These are phyloP conservation scores for Wilhelminamyces savonicus DNA, from an alignment of 805 yeast genomes.

Conservation along the genomic window DNA sequence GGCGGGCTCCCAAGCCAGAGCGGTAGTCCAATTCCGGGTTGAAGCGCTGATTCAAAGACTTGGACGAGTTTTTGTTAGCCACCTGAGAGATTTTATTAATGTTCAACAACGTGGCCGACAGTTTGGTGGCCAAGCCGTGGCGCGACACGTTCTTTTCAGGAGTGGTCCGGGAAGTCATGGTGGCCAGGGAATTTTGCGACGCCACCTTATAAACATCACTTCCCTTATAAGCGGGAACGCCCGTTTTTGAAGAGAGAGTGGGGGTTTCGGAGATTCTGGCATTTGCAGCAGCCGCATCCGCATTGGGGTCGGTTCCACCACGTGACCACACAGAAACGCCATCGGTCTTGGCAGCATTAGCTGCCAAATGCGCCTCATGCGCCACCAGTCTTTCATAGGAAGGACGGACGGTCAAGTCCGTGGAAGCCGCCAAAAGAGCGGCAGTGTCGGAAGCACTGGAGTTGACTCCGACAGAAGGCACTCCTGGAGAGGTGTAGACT, in stretches of 20 bases:
- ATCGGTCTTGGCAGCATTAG: constrained; percentile 38
- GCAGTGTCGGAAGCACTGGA: constrained; percentile 70
- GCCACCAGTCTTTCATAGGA: constrained; percentile 55
- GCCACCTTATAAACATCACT: constrained; percentile 27
- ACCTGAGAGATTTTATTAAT: constrained; percentile 27
- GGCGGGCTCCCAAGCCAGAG: constrained; percentile 23
- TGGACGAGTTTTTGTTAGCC: constrained; percentile 35
- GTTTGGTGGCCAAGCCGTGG: constrained; percentile 29
- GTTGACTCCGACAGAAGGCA: constrained; percentile 53
- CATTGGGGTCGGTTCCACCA: constrained; percentile 37
- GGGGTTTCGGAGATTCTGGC: constrained; percentile 17
- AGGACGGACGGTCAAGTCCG: constrained; percentile 58
- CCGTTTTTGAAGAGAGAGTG: constrained; percentile 11
- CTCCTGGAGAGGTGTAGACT: constrained; percentile 45
- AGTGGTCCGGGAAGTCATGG: constrained; percentile 40
- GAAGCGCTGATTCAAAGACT: constrained; percentile 33
- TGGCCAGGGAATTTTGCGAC: constrained; percentile 32
- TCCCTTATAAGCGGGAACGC: constrained; percentile 25
- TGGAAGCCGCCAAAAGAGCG: constrained; percentile 65
- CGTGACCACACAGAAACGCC: constrained; percentile 46
- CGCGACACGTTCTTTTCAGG: constrained; percentile 32
- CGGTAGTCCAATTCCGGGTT: constrained; percentile 37
- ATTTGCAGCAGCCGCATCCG: constrained; percentile 44
- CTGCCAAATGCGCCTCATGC: constrained; percentile 62
- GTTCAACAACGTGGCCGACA: constrained; percentile 16